phyloP scores from a whole-genome alignment of 1,284 basidiomycete species.

The Hymenochaete sp. region DNA sequence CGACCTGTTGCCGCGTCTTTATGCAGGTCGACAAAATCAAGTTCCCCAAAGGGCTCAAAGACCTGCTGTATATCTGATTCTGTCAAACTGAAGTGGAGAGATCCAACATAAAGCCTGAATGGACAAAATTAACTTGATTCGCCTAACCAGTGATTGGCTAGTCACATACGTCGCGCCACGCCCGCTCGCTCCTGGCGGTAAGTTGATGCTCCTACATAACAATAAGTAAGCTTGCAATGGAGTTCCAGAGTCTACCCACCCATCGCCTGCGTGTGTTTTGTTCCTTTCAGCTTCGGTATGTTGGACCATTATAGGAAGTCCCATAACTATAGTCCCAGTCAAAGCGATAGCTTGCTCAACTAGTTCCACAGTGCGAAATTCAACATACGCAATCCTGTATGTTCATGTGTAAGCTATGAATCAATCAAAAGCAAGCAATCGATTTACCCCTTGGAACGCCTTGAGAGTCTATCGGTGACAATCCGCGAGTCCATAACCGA shows the following conservation, averaged over 20 bases:
- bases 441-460: slow-evolving; percentile 88
- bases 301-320: slow-evolving; percentile 93
- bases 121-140: slow-evolving; percentile 9
- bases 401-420: slow-evolving; percentile 14
- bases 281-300: slow-evolving; percentile 95
- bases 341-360: slow-evolving; percentile 87
- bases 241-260: slow-evolving; percentile 37
- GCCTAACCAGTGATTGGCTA: slow-evolving; percentile 13
- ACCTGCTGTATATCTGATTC: slow-evolving; percentile 96
- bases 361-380: slow-evolving; percentile 82
- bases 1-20: slow-evolving; percentile 86
- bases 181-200: slow-evolving; percentile 67
- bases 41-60: slow-evolving; percentile 95
- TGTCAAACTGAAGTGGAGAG: slow-evolving; percentile 91
- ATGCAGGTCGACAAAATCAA: slow-evolving; percentile 98
- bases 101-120: slow-evolving; percentile 92
- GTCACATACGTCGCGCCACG: slow-evolving; percentile 66
- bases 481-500: slow-evolving; percentile 92
- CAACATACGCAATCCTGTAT: slow-evolving; percentile 87
- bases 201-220: slow-evolving; percentile 55
- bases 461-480: slow-evolving; percentile 87
- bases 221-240: slow-evolving; percentile 5
- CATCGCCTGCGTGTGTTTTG: slow-evolving; percentile 75
- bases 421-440: background rate
- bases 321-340: slow-evolving; percentile 94